Conservation (phyloP, 495 filamentous ascomycete species). For the Tuber borchii region DNA sequence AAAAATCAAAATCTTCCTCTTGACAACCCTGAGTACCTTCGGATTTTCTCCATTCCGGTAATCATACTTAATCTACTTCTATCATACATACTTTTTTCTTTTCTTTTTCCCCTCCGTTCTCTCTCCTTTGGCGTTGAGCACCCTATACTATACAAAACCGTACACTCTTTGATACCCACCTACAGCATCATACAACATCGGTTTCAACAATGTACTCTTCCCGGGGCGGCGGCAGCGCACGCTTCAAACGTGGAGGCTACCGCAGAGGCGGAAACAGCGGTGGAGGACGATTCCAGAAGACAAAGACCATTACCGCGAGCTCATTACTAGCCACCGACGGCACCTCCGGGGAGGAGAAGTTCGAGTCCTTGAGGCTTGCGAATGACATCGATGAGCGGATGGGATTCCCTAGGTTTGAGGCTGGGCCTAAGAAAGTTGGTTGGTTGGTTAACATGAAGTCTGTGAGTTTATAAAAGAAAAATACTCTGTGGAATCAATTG, state of each 20-base stretch:
- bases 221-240: conserved; percentile 12
- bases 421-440: conserved; percentile 74
- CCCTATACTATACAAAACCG: background rate
- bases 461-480: conserved; percentile 28
- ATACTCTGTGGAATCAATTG: background rate
- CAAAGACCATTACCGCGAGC: conserved; percentile 70
- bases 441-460: conserved; percentile 96
- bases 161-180: background rate
- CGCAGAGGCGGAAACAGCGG: conserved; percentile 30
- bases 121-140: background rate
- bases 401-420: conserved; percentile 88
- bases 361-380: conserved; percentile 74
- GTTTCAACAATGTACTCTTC: conserved; percentile 20
- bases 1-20: background rate
- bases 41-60: background rate
- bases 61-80: background rate
- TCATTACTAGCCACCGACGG: conserved; percentile 69
- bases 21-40: background rate
- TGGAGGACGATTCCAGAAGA: conserved; percentile 44
- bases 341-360: conserved; percentile 75
- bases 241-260: conserved; percentile 48
- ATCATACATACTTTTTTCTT: background rate
- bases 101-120: background rate
- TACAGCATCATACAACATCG: background rate
- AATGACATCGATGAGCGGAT: conserved; percentile 88